These are phyloP conservation scores for Colletotrichum magnum DNA, from an alignment of 2,329 filamentous ascomycete species.

Conservation along the genomic window DNA sequence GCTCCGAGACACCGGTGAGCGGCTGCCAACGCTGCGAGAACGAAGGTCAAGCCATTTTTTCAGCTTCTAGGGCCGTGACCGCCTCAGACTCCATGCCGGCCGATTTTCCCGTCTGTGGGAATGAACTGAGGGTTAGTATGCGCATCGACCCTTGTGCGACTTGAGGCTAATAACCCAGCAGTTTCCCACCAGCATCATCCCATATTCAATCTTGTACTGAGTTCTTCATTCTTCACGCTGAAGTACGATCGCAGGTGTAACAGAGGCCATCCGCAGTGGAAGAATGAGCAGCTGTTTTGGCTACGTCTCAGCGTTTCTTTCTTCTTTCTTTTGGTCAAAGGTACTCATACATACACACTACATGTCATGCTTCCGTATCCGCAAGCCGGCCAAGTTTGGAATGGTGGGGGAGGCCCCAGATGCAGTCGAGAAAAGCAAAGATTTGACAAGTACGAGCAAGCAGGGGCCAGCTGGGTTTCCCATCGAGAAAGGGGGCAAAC, in stretches of 20 bases:
- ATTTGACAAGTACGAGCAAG: background rate
- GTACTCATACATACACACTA: constrained; percentile 16
- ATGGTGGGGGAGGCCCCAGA: background rate
- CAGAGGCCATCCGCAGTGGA: background rate
- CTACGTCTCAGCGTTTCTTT: constrained; percentile 10
- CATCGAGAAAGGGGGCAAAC: background rate
- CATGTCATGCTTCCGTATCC: constrained; percentile 9
- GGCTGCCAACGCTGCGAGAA: constrained; percentile 20
- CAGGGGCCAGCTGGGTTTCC: background rate
- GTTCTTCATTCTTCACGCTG: background rate
- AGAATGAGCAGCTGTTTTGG: constrained; percentile 10
- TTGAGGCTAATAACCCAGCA: background rate
- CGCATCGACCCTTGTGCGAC: background rate
- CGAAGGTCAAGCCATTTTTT: constrained; percentile 10
- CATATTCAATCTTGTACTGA: background rate
- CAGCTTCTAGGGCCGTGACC: background rate
- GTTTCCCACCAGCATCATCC: constrained; percentile 7
- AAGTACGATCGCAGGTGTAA: background rate
- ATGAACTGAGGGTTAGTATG: constrained; percentile 4
- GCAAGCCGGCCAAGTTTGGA: background rate
- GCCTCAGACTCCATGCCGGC: background rate
- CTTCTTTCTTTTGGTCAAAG: constrained; percentile 17
- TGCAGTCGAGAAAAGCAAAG: constrained; percentile 23
- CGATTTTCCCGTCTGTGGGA: background rate
- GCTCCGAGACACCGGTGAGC: constrained; percentile 31